Evolutionary conservation across 1,284 basidiomycete genomes (phyloP).

Genomic region (Trametes polyzona): DNA sequence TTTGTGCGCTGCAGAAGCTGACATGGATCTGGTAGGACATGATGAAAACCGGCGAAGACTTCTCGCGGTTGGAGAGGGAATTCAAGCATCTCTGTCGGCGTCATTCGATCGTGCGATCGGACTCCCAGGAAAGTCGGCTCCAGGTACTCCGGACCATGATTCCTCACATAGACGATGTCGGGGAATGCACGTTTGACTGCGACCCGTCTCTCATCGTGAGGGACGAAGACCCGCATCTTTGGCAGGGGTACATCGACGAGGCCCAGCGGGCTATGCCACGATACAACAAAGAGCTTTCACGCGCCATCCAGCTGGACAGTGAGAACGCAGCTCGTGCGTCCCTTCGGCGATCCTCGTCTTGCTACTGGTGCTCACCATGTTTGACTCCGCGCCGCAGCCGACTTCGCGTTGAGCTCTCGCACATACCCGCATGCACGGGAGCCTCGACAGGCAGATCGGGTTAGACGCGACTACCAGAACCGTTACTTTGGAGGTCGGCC

Average conservation of each 20-base stretch:
- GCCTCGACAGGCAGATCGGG: slow-evolving; percentile 10
- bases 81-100: slow-evolving; percentile 5
- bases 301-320: slow-evolving; percentile 17
- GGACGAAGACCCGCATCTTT: slow-evolving; percentile 11
- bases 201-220: slow-evolving; percentile 18
- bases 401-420: background rate
- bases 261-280: slow-evolving; percentile 13
- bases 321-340: slow-evolving; percentile 1
- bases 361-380: background rate
- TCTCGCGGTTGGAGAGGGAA: slow-evolving; percentile 5
- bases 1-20: background rate
- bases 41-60: slow-evolving; percentile 26
- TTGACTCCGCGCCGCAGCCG: background rate
- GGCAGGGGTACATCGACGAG: slow-evolving; percentile 13
- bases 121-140: slow-evolving; percentile 12
- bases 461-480: slow-evolving; percentile 16
- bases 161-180: slow-evolving; percentile 1
- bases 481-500: slow-evolving; percentile 29
- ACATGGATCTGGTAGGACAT: slow-evolving; percentile 14
- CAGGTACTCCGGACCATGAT: slow-evolving; percentile 23
- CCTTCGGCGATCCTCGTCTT: background rate
- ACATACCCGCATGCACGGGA: background rate
- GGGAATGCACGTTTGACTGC: background rate
- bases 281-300: slow-evolving; percentile 16
- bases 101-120: background rate